Base-by-base conservation (phyloP, 345 rosid species). In the Leavenworthia alabamica region DNA sequence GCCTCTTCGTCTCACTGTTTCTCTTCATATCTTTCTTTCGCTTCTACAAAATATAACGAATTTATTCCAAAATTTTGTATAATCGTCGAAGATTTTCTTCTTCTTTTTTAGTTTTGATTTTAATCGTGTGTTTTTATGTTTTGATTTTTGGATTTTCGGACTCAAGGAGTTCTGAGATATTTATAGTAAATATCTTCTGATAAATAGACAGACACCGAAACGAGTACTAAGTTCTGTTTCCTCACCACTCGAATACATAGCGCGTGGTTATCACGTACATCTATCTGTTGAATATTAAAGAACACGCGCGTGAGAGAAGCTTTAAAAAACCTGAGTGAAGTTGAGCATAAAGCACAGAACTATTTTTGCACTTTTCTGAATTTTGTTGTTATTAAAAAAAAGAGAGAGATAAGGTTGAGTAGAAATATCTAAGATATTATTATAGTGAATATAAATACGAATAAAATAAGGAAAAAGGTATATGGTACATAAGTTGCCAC, bases 101-200 rank as follows among this genome's bases (percentile, higher is more conserved):
- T 36, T 45, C n/a, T n/a, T n/a, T n/a, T 36, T 46, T 26, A 15
- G n/a, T n/a, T 26, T 7, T 41, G 20, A 5, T 27, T 37, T 53
- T 64, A 22, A 41, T 13, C 40, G 35, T 16, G 43, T n/a, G n/a
- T n/a, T 43, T 8, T 44, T 15, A 28, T 6, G 3, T 57, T 22
- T 6, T 31, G 35, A 4, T 35, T 37, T 58, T n/a, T n/a, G n/a
- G n/a, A n/a, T n/a, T n/a, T 63, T 56, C 37, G 50, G 19, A 55
- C 54, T 48, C 2, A 8, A 31, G 58, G n/a, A 48, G 54, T 56
- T 22, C 56, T 46, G 17, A 71, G 70, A 64, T 71, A 71, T 71
- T 71, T 71, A 64, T 71, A 71, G 70, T 33, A 56, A 56, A 63
- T 71, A 71, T 71, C 66, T 71, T 15, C 35, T 52, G 67, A 68